Evolutionary conservation across 2,329 filamentous ascomycete genomes (phyloP), one percentile per base, ranked within the genome.

Genomic region (Tothia fuscella): DNA sequence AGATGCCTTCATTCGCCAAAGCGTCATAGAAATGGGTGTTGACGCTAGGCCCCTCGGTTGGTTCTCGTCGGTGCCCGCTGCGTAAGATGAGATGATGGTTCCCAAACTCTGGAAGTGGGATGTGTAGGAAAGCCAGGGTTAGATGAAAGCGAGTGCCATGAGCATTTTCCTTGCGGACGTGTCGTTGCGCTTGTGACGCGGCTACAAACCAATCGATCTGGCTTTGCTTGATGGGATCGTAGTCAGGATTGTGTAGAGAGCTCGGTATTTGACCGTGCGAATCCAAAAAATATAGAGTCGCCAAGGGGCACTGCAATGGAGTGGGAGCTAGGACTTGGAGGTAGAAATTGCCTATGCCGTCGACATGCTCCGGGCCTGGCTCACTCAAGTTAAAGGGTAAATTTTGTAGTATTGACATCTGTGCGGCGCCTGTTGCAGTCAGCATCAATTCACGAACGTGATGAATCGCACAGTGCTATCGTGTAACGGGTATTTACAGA

Each of bases 101-200:
- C 32, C 72, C 70, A 55, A 94, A 95, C 59, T 98, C 91, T 0
- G 89, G 87, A 3, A 98, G 67, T 0, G 91, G 91, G 43, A 98
- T 98, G 58, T 98, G 91, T 48, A 98, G 91, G 57, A 98, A 98
- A 0, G 91, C 86, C 59, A 96, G 76, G 56, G 96, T 82, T 74
- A 98, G 84, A 58, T 96, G 91, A 38, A 87, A 82, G 55, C 89
- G 84, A 52, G 86, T 78, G 6, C 22, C 17, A 6, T 24, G 17
- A 24, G 17, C 16, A 13, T 7, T 20, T 19, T 36, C 16, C 46
- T 77, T 76, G 33, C 60, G 50, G 12, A 58, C 57, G 53, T 79
- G 78, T 62, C 85, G 84, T 36, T 95, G 64, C 12, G 76, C 65
- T 44, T 80, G 69, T 1, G 84, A 79, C 1, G 84, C 93, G 48